A percentile compares a stretch with the other conserved stretches of the same genome.
phyloP scores from a whole-genome alignment of 2,329 filamentous ascomycete genomes.

The Paecilomyces dactylethromorphus region DNA sequence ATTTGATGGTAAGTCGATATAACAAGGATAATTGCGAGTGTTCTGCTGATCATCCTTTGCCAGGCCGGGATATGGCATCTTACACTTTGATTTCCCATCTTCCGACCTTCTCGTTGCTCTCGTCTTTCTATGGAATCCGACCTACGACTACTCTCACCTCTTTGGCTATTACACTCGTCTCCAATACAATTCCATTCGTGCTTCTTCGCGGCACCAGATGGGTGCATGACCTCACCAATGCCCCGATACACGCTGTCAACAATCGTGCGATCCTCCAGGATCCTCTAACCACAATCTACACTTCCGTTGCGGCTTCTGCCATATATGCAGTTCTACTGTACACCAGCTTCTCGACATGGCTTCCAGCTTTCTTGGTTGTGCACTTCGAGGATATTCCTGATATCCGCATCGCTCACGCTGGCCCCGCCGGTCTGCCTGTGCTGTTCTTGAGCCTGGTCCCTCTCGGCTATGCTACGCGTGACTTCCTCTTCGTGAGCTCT shows the following conservation, averaged over 20 bases:
- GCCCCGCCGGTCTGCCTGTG: slow-evolving; percentile 45
- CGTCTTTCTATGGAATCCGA: slow-evolving; percentile 68
- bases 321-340: slow-evolving; percentile 73
- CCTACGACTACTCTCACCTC: slow-evolving; percentile 54
- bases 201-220: slow-evolving; percentile 63
- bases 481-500: slow-evolving; percentile 64
- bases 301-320: slow-evolving; percentile 60
- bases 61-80: slow-evolving; percentile 59
- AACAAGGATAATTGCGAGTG: background rate
- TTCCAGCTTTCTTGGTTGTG: slow-evolving; percentile 65
- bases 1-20: slow-evolving; percentile 34
- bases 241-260: slow-evolving; percentile 39
- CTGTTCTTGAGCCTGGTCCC: slow-evolving; percentile 53
- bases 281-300: slow-evolving; percentile 55
- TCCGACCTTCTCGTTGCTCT: slow-evolving; percentile 69
- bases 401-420: slow-evolving; percentile 60
- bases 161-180: slow-evolving; percentile 61
- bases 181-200: slow-evolving; percentile 66
- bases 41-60: background rate
- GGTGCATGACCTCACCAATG: slow-evolving; percentile 52
- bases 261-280: slow-evolving; percentile 63
- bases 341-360: slow-evolving; percentile 60
- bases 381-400: slow-evolving; percentile 68
- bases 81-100: slow-evolving; percentile 66
- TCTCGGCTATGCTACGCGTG: slow-evolving; percentile 64